Evolutionary conservation across 2,329 filamentous ascomycete species (phyloP), one percentile per base, ranked within the genome.

Genomic region (Venturia nashicola): DNA sequence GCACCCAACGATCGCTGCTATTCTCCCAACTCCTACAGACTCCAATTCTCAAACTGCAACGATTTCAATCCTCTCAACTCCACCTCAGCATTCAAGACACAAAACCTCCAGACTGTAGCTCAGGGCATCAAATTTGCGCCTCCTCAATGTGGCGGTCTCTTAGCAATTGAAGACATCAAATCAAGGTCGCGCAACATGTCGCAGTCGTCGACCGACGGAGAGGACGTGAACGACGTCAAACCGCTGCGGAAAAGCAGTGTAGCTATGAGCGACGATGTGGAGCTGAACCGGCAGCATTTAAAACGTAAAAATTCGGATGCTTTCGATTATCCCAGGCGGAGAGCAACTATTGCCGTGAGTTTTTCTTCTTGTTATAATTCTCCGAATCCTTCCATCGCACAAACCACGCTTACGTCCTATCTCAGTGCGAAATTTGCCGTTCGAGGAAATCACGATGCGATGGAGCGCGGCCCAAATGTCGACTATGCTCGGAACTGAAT

Each of bases 391-490:
- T 34, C 9, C 61, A 57, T 34, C n/a, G 36, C 61, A 60, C 39
- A 32, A 14, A 67, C 74, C 70, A 18, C 27, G n/a, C 60, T 63
- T 11, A 60, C 20, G 36, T 43, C 20, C 36, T 16, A 27, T 16
- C 57, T n/a, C 66, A 91, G 88, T 92, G 89, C 74, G 88, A 92
- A 72, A 88, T 91, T 65, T 91, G 89, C 71, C 86, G 89, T 20
- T 90, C 89, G 43, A 82, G 89, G 69, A 92, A 92, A 72, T 91
- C 88, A 65, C 83, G 88, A 67, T 91, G 89, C 73, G 88, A 91
- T 72, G 89, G 89, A 63, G 87, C 83, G 11, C 86, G 90, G 68
- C 90, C 90, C 55, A 93, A 91, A 74, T 94, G 90, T 77, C 88
- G 90, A 74, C 84, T 94, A 43, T 94, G 90, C 76, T 86, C 87